A percentile compares a stretch with the other conserved stretches of the same genome.
These are phyloP conservation scores for Yamadazyma phyllophila DNA, from an alignment of 805 yeast species.

Conservation along the genomic window DNA sequence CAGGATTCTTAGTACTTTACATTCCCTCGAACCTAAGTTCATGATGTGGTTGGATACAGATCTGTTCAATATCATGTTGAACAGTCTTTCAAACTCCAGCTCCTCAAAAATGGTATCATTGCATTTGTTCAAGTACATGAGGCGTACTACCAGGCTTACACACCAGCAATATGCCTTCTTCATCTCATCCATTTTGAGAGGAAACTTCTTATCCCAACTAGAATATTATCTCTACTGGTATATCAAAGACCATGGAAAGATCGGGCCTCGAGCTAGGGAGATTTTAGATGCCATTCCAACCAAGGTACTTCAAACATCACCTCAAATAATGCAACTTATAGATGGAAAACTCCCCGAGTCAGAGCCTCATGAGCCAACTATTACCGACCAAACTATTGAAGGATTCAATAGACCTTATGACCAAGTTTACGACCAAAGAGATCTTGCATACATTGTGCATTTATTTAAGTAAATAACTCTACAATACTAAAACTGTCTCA, in stretches of 20 bases:
- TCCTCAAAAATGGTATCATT: conserved; percentile 28
- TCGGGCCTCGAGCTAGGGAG: conserved; percentile 9
- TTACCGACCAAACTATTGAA: neutral
- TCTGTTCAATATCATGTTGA: conserved; percentile 29
- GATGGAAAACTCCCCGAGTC: neutral
- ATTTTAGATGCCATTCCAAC: conserved; percentile 17
- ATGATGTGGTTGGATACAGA: conserved; percentile 27
- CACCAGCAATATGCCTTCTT: conserved; percentile 20
- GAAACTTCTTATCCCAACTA: conserved; percentile 21
- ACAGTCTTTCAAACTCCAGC: conserved; percentile 25
- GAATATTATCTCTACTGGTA: conserved; percentile 24
- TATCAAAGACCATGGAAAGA: conserved; percentile 14
- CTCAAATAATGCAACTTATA: neutral
- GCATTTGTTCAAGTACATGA: conserved; percentile 21
- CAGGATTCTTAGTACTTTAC: conserved; percentile 18
- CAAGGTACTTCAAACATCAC: neutral
- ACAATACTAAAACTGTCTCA: too few relatives aligned
- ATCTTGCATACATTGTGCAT: conserved; percentile 21
- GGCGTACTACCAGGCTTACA: conserved; percentile 9
- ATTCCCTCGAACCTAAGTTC: conserved; percentile 16
- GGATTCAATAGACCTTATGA: conserved; percentile 19
- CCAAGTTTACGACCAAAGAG: conserved; percentile 22
- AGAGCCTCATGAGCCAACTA: conserved; percentile 4
- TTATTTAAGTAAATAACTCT: conserved; percentile 7
- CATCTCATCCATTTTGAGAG: conserved; percentile 24